These are phyloP conservation scores for Clausena lansium DNA, from an alignment of 345 rosid genomes.

Conservation along the genomic window DNA sequence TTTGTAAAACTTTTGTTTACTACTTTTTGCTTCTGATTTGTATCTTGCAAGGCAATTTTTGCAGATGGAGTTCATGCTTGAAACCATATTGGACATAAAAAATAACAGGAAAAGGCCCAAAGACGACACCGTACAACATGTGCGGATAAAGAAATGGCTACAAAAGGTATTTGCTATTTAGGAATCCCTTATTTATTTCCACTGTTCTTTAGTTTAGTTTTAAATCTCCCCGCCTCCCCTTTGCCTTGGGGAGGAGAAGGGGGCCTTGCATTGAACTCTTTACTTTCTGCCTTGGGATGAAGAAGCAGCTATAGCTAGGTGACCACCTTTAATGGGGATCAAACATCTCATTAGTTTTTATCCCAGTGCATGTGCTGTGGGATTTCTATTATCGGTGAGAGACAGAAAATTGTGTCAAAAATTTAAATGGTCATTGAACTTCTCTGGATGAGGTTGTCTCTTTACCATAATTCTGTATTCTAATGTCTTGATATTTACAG, in stretches of 20 bases:
- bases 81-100: conserved; percentile 84
- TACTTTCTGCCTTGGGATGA: neutral
- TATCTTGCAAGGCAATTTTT: conserved; percentile 16
- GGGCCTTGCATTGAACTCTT: neutral
- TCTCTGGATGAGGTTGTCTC: neutral
- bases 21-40: conserved; percentile 2
- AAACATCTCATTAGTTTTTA: neutral
- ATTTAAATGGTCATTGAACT: neutral
- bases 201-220: neutral
- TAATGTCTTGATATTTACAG: conserved; percentile 33
- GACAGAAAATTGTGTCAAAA: neutral
- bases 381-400: neutral
- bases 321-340: neutral
- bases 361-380: neutral
- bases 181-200: neutral
- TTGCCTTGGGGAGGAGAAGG: neutral
- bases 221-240: neutral
- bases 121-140: conserved; percentile 66
- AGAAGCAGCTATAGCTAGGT: neutral
- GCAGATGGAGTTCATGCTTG: conserved; percentile 98
- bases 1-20: conserved; percentile 2
- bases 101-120: conserved; percentile 78
- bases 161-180: conserved; percentile 58
- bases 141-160: conserved; percentile 89
- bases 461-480: neutral